Conservation (phyloP, 148 eudicot genomes). For the Agrostemma githago region DNA sequence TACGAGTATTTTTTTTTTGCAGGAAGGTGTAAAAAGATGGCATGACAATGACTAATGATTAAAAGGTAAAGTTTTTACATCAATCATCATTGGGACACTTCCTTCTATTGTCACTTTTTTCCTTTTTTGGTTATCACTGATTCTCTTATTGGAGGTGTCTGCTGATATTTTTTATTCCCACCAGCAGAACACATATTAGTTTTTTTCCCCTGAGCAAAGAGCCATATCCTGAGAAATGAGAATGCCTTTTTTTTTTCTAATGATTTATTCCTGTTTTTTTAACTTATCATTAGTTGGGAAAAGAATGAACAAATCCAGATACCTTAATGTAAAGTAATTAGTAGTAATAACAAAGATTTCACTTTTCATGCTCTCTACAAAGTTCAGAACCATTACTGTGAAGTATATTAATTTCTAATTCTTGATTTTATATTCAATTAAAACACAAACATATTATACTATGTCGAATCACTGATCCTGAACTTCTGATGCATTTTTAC, state of each 20-base stretch:
- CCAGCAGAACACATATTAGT: constrained; percentile 24
- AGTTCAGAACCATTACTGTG: constrained; percentile 18
- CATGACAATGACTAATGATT: constrained; percentile 35
- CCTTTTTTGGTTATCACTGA: constrained; percentile 37
- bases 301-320: constrained; percentile 5
- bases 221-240: constrained; percentile 14
- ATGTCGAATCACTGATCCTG: background rate
- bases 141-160: constrained; percentile 34
- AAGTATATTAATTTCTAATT: background rate
- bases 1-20: constrained; percentile 20
- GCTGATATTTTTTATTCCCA: constrained; percentile 34
- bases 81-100: constrained; percentile 39
- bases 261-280: background rate
- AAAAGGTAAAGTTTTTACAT: constrained; percentile 35
- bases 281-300: constrained; percentile 17
- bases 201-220: constrained; percentile 10
- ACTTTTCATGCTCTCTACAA: constrained; percentile 15
- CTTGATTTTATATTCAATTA: background rate
- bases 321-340: constrained; percentile 19
- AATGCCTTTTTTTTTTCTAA: background rate
- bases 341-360: constrained; percentile 13
- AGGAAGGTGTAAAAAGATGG: constrained; percentile 34
- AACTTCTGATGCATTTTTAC: background rate
- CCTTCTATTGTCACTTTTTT: constrained; percentile 25
- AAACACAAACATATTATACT: constrained; percentile 11